phyloP scores from a whole-genome alignment of 1,284 basidiomycete genomes.

The Rugosomyces carneus region DNA sequence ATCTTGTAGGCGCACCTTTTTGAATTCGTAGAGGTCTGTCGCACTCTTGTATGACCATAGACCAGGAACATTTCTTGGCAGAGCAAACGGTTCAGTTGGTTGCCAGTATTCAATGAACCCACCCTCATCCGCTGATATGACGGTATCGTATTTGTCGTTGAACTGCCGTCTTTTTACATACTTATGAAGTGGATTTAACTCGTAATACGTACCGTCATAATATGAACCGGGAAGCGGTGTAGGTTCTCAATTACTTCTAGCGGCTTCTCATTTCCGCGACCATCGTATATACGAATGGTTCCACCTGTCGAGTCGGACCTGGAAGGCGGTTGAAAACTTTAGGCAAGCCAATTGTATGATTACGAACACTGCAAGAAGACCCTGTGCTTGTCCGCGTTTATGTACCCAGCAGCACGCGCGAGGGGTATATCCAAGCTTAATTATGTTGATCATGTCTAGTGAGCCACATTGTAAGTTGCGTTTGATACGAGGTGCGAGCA shows the following conservation, averaged over 20 bases:
- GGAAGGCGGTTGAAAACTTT: slow-evolving; percentile 7
- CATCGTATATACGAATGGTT: slow-evolving; percentile 87
- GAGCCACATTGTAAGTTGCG: not conserved
- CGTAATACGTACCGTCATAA: slow-evolving; percentile 71
- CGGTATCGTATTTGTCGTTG: slow-evolving; percentile 84
- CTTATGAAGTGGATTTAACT: no score
- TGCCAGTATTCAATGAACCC: slow-evolving; percentile 98
- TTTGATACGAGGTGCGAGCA: not conserved
- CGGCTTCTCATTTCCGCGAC: slow-evolving; percentile 76
- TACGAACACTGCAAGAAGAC: slow-evolving; percentile 83
- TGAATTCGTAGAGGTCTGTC: slow-evolving; percentile 97
- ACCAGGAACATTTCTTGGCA: slow-evolving; percentile 72
- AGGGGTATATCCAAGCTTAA: slow-evolving; percentile 83
- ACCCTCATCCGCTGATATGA: slow-evolving; percentile 90
- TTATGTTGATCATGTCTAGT: slow-evolving; percentile 97
- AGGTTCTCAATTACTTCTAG: slow-evolving; percentile 71
- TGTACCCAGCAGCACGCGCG: slow-evolving; percentile 94
- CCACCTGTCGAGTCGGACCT: slow-evolving; percentile 79
- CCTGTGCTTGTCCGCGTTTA: slow-evolving; percentile 79
- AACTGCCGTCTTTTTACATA: no score
- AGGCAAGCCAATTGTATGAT: not conserved
- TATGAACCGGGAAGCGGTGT: slow-evolving; percentile 84
- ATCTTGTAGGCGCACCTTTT: slow-evolving; percentile 63
- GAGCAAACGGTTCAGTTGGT: slow-evolving; percentile 79
- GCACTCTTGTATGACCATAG: slow-evolving; percentile 89